Evolutionary conservation across 148 eudicot genomes (phyloP).

Genomic region (Arbutus unedo): DNA sequence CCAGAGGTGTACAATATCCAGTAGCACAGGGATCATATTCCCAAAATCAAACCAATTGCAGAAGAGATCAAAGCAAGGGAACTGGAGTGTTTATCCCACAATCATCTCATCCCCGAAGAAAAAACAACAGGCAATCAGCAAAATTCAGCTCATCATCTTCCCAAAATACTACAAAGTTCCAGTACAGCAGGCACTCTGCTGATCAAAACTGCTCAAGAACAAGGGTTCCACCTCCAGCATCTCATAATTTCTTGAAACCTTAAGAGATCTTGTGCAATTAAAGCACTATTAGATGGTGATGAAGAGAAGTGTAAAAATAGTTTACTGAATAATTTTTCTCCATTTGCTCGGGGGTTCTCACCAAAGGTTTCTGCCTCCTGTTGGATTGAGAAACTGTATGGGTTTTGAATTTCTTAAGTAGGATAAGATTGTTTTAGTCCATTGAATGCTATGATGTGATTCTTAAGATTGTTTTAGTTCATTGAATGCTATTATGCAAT

Average conservation of each 20-base stretch:
- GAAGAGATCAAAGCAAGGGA: conserved; percentile 63
- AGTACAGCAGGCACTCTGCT: conserved; percentile 10
- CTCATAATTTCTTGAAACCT: neutral
- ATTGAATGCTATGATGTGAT: neutral
- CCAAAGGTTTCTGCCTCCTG: neutral
- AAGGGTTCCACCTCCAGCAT: conserved; percentile 2
- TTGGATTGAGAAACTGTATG: neutral
- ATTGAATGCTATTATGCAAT: neutral
- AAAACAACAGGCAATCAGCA: conserved; percentile 36
- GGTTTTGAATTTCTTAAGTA: neutral
- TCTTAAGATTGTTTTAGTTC: neutral
- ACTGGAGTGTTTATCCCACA: conserved; percentile 89
- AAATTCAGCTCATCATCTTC: conserved; percentile 22
- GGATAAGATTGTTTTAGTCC: neutral
- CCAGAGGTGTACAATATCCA: conserved; percentile 32
- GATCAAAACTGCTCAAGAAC: neutral
- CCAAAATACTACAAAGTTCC: neutral
- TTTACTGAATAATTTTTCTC: neutral
- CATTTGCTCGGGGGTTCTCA: neutral
- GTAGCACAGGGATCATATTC: conserved; percentile 30
- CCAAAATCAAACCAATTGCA: conserved; percentile 23
- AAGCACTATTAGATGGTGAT: too few relatives aligned
- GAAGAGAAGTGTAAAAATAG: neutral
- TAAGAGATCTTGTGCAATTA: too few relatives aligned
- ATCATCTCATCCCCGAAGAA: conserved; percentile 50